These are phyloP conservation scores for Sphaerosporella brunnea DNA, from an alignment of 495 filamentous ascomycete genomes.

Conservation along the genomic window DNA sequence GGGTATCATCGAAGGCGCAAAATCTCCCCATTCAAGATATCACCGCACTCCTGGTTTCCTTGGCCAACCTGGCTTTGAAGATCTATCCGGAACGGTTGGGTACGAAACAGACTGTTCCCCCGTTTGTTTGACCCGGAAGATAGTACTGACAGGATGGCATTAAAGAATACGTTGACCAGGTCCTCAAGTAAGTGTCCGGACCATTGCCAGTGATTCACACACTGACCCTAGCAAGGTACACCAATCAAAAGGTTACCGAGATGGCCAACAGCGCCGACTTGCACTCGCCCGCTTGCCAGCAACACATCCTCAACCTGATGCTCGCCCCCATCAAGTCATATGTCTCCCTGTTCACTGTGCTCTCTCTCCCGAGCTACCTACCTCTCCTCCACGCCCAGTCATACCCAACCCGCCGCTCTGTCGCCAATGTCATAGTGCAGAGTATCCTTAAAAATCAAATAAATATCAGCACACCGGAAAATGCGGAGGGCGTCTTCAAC, in stretches of 20 bases:
- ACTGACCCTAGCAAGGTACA: no score
- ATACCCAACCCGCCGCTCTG: slow-evolving; percentile 74
- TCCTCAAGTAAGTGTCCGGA: slow-evolving; percentile 42
- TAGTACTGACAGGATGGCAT: slow-evolving; percentile 8
- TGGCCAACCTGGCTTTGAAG: slow-evolving; percentile 82
- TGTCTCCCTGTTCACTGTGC: slow-evolving; percentile 77
- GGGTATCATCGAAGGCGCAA: slow-evolving; percentile 41
- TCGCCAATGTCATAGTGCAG: slow-evolving; percentile 71
- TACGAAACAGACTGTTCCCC: slow-evolving; percentile 13
- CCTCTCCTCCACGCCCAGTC: slow-evolving; percentile 81
- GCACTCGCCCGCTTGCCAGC: slow-evolving; percentile 70
- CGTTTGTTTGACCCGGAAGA: background rate
- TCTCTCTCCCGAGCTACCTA: slow-evolving; percentile 78
- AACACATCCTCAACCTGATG: slow-evolving; percentile 72
- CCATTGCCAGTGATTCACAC: no score
- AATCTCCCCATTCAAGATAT: slow-evolving; percentile 86
- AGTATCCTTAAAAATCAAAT: slow-evolving; percentile 66
- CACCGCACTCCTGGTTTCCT: slow-evolving; percentile 75
- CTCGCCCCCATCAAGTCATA: slow-evolving; percentile 79
- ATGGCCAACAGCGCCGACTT: slow-evolving; percentile 86
- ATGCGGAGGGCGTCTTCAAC: slow-evolving; percentile 78
- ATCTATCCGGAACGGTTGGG: slow-evolving; percentile 74
- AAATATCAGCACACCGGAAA: slow-evolving; percentile 49
- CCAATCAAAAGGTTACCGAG: slow-evolving; percentile 70
- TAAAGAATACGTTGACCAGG: slow-evolving; percentile 84